Evolutionary conservation across 2,329 filamentous ascomycete species (phyloP).

Genomic region (Pyrenochaeta sp.): DNA sequence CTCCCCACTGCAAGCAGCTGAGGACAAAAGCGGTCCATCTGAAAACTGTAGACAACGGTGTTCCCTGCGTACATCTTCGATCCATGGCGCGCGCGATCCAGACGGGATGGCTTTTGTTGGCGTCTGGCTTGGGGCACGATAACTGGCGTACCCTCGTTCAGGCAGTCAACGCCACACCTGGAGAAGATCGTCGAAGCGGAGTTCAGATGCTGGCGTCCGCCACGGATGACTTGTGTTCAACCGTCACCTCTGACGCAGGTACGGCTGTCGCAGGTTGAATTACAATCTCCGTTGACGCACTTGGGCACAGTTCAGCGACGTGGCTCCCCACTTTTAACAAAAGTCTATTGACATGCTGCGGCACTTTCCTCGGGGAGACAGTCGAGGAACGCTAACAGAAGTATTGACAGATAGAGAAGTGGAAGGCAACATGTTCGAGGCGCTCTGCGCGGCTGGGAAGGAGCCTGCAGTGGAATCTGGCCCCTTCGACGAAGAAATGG

Average conservation of each 20-base stretch:
- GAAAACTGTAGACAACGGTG: conserved; percentile 22
- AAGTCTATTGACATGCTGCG: conserved; percentile 14
- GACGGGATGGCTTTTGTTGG: conserved; percentile 45
- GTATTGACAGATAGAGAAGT: conserved; percentile 7
- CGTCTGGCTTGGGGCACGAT: conserved; percentile 42
- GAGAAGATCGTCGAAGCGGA: conserved; percentile 33
- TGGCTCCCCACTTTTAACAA: conserved; percentile 7
- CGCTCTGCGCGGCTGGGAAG: conserved; percentile 13
- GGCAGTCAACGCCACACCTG: conserved; percentile 37
- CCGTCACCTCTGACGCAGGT: conserved; percentile 41
- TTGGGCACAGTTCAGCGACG: conserved; percentile 5
- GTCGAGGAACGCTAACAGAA: conserved; percentile 13
- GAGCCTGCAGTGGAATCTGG: neutral
- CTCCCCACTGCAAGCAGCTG: conserved; percentile 21
- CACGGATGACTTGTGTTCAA: conserved; percentile 32
- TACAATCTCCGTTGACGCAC: conserved; percentile 5
- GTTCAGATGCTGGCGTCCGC: conserved; percentile 40
- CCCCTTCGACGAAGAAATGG: conserved; percentile 5
- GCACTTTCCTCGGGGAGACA: conserved; percentile 16
- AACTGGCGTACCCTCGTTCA: conserved; percentile 33
- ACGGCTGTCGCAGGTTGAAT: conserved; percentile 25
- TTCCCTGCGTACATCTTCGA: conserved; percentile 39
- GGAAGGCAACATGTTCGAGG: conserved; percentile 15
- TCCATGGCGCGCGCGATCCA: conserved; percentile 42
- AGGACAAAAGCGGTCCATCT: conserved; percentile 18